Percentiles rank a stretch among this genome's conserved stretches.
phyloP scores from a whole-genome alignment of 345 rosid genomes.

The Hibiscus syriacus region DNA sequence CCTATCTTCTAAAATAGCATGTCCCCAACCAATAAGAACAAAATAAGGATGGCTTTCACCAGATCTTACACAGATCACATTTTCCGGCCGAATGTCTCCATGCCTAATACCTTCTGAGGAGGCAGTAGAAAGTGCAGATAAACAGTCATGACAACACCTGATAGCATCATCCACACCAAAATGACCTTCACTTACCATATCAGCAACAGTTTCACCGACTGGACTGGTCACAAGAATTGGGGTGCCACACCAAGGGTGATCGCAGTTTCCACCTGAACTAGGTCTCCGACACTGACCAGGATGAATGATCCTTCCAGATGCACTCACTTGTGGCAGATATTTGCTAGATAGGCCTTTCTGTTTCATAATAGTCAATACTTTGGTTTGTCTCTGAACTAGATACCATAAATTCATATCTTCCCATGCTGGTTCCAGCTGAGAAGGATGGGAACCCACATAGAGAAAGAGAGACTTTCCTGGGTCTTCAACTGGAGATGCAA shows the following conservation, averaged over 20 bases:
- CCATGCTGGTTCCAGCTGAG: slow-evolving; percentile 92
- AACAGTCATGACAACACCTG: slow-evolving; percentile 89
- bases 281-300: slow-evolving; percentile 86
- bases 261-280: slow-evolving; percentile 81
- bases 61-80: slow-evolving; percentile 57
- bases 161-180: slow-evolving; percentile 79
- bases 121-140: slow-evolving; percentile 75
- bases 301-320: slow-evolving; percentile 90
- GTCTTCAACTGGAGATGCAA: slow-evolving; percentile 73
- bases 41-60: slow-evolving; percentile 57
- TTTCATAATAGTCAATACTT: slow-evolving; percentile 73
- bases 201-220: slow-evolving; percentile 83
- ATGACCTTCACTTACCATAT: slow-evolving; percentile 54
- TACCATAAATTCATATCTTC: slow-evolving; percentile 96
- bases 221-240: slow-evolving; percentile 94
- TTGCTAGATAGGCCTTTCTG: slow-evolving; percentile 92
- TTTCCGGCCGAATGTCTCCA: slow-evolving; percentile 89
- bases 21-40: slow-evolving; percentile 94
- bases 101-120: slow-evolving; percentile 79
- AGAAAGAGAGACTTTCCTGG: slow-evolving; percentile 59
- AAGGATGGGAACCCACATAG: slow-evolving; percentile 88
- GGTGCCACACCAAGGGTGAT: slow-evolving; percentile 97
- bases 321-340: slow-evolving; percentile 82
- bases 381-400: slow-evolving; percentile 95
- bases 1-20: slow-evolving; percentile 91